Base-by-base conservation (phyloP, 768 basidiomycete genomes). In the Boletus insuetus region DNA sequence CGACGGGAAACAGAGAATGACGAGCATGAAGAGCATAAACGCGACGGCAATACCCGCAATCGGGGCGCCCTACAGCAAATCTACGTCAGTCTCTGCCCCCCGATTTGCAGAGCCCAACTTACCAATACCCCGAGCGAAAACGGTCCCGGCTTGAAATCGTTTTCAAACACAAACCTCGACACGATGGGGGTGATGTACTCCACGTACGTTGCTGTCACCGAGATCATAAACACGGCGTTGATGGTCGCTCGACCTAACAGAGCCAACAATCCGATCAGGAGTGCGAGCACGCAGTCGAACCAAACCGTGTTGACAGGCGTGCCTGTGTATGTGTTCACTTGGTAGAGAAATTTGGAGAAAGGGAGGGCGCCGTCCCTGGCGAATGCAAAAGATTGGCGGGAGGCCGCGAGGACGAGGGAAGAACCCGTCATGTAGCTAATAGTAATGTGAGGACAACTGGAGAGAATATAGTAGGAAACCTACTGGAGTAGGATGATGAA, bases 21-120 rank as follows among this genome's bases (percentile, higher is more conserved):
- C 60, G 45, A 74, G 70, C 77, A 85, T 81, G 64, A 89, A 82
- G 1, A 64, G 16, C 89, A 91, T 90, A 71, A 81, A 89, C 0
- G 69, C 53, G 3, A 87, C 78, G 3, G 86, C 77, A 11, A 81
- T 73, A 9, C 75, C 50, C 0, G 82, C 81, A 14, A 85, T 71
- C 0, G 83, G 81, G 16, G 70, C 58, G 53, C 86, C 82, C 82
- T 85, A 41, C 32, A 7, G 59, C 54, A 10, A 2, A 17, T 10
- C 16, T 20, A 20, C 17, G 35, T 60, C 50, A 51, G 54, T 16
- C 0, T 37, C 34, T 10, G 7, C 16, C 11, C 22, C 3, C 24
- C 24, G 24, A 13, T 35, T 7, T n/a, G 16, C 38, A 6, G 6
- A 4, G 40, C 4, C 8, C 7, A 24, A 53, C 73, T 59, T 39